Conservation (phyloP, 805 yeast species). For the Yarrowia sp. region DNA sequence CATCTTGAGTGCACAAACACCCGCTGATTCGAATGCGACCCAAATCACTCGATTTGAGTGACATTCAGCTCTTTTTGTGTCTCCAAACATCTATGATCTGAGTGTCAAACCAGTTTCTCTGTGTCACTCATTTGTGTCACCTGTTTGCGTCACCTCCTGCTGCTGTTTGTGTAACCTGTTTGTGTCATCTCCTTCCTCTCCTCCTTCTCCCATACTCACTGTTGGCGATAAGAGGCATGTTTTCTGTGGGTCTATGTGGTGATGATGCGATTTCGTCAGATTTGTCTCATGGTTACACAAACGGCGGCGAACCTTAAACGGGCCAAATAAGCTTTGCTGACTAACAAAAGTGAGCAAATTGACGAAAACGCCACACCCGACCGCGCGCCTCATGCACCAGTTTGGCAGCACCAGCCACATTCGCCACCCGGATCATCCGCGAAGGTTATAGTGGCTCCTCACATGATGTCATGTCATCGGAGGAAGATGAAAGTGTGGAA, state of each 20-base stretch:
- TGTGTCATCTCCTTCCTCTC: background rate
- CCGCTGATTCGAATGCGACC: no score
- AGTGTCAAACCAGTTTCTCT: no score
- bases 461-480: background rate
- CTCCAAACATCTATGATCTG: no score
- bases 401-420: conserved; percentile 27
- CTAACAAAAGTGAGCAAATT: conserved; percentile 23
- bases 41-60: no score
- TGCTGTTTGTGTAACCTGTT: background rate
- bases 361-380: background rate
- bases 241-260: conserved; percentile 1
- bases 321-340: conserved; percentile 1
- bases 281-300: conserved; percentile 7
- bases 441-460: background rate
- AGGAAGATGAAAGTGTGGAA: no score
- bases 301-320: conserved; percentile 9
- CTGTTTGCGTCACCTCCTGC: background rate
- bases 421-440: background rate
- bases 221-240: conserved; percentile 34
- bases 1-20: no score
- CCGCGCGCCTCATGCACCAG: background rate
- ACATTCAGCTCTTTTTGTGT: no score
- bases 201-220: conserved; percentile 3
- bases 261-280: conserved; percentile 15
- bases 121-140: no score